Evolutionary conservation across 225 moss, liverwort and hornwort genomes (phyloP), one percentile per base, ranked within the genome.

Genomic region (Polytrichum commune): DNA sequence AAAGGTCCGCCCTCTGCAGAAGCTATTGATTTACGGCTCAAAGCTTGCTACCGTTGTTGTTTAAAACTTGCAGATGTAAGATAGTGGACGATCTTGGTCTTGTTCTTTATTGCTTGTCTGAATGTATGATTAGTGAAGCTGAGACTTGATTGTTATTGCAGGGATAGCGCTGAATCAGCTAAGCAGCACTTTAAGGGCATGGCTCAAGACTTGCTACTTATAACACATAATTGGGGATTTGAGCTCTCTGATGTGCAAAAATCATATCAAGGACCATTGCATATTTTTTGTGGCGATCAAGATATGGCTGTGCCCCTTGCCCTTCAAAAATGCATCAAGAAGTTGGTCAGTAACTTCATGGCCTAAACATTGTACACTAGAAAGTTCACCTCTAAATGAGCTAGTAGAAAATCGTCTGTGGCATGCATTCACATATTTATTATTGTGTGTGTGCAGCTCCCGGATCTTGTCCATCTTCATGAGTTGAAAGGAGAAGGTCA

Each of bases 221-320:
- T 89, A 63, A 78, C 83, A 53, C 63, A 29, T 53, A 53, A 75
- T 60, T 86, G 89, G 89, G 89, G 81, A 0, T 89, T 83, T 65
- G 83, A 89, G 30, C 75, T 81, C 46, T 69, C 83, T 25, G 89
- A 89, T 25, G 83, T 89, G 64, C 71, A 64, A 66, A 60, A 75
- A 16, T 68, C 18, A 19, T 89, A 78, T 65, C 30, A 71, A 53
- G 89, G 89, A 55, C 68, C 76, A 2, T 53, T 86, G 5, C 86
- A 86, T 68, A 83, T 89, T 62, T 86, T 83, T 35, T 72, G 75
- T 0, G 89, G 89, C 1, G 89, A 83, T 27, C 60, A 89, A 68
- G 89, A 89, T 69, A 32, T 73, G 54, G 70, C 83, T 62, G 89
- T 89, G 32, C 83, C 89, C 62, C 60, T 81, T 0, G 73, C 70